phyloP scores from a whole-genome alignment of 2,329 filamentous ascomycete genomes.

The Paramyrothecium sp. region DNA sequence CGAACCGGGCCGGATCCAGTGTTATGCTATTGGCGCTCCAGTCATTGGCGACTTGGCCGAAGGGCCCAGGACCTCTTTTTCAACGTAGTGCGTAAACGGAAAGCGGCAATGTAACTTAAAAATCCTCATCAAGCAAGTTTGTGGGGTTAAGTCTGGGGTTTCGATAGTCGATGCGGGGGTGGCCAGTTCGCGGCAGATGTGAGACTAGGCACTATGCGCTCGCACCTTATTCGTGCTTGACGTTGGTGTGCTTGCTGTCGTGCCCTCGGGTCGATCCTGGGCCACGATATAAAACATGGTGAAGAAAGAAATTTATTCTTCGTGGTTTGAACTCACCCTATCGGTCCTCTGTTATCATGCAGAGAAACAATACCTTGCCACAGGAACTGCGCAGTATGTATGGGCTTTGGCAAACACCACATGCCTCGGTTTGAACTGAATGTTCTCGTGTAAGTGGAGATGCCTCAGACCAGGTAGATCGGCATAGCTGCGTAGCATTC shows the following conservation, averaged over 20 bases:
- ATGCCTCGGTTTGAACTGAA: not conserved
- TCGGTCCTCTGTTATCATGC: not conserved
- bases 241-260: not conserved
- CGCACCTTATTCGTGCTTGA: not conserved
- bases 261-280: not conserved
- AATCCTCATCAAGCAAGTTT: not conserved
- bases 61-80: no score
- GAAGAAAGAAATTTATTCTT: not conserved
- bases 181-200: not conserved
- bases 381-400: not conserved
- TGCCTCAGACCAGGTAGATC: not conserved
- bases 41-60: not conserved
- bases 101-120: not conserved
- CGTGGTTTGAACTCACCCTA: not conserved
- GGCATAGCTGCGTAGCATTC: not conserved
- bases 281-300: not conserved
- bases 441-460: not conserved
- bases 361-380: not conserved
- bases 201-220: not conserved
- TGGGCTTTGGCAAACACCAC: not conserved
- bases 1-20: not conserved
- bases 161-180: not conserved
- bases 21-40: not conserved
- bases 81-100: not conserved
- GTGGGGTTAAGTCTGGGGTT: not conserved